A percentile compares a stretch with the other conserved stretches of the same genome.
phyloP scores from a whole-genome alignment of 1,284 basidiomycete species.

The Ustilago esculenta region DNA sequence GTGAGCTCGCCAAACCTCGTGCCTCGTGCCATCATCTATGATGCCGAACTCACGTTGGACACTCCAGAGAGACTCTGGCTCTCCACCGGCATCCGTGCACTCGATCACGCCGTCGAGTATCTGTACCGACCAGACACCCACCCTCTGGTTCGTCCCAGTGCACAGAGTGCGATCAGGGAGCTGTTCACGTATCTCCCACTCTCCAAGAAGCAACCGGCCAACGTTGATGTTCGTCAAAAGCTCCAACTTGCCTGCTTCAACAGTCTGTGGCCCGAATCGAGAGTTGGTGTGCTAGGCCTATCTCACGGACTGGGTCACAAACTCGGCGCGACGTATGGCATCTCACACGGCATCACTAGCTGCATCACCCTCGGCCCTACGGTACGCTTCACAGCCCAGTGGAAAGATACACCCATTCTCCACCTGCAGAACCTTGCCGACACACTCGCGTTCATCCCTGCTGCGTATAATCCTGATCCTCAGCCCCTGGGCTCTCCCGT shows the following conservation, averaged over 20 bases:
- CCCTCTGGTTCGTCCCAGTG: constrained; percentile 70
- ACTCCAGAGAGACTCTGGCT: constrained; percentile 83
- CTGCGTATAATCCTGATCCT: constrained; percentile 31
- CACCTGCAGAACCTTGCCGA: constrained; percentile 52
- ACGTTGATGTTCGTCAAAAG: constrained; percentile 75
- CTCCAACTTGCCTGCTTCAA: constrained; percentile 81
- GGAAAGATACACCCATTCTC: constrained; percentile 16
- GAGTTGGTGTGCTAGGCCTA: constrained; percentile 74
- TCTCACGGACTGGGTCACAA: constrained; percentile 75
- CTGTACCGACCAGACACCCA: constrained; percentile 75
- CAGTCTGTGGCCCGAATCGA: constrained; percentile 75
- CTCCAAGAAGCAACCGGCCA: constrained; percentile 73
- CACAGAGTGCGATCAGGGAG: constrained; percentile 71
- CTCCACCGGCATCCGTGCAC: constrained; percentile 72
- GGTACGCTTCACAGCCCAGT: constrained; percentile 27
- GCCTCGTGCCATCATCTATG: constrained; percentile 74
- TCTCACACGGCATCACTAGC: constrained; percentile 83
- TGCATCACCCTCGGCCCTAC: constrained; percentile 74
- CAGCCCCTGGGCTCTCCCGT: constrained; percentile 13
- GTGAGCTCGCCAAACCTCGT: constrained; percentile 69
- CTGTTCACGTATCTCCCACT: constrained; percentile 78
- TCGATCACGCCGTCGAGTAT: constrained; percentile 81
- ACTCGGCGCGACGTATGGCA: constrained; percentile 78
- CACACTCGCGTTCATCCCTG: constrained; percentile 49
- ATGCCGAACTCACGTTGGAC: constrained; percentile 77